A percentile compares a stretch with the other conserved stretches of the same genome.
These are phyloP conservation scores for Caloboletus firmus DNA, from an alignment of 1,284 basidiomycete species.

Conservation along the genomic window DNA sequence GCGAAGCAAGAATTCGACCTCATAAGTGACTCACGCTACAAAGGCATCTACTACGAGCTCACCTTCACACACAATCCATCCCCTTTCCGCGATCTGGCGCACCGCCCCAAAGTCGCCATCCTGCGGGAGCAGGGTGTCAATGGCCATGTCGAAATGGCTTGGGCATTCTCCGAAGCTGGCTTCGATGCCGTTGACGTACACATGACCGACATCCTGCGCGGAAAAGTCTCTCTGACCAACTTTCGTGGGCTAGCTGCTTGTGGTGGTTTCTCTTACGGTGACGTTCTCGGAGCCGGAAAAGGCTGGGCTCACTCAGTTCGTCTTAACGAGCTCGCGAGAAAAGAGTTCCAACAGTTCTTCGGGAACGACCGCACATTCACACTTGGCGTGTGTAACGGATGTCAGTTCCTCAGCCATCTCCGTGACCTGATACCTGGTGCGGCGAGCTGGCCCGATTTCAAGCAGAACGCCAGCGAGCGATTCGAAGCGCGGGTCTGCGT, in stretches of 20 bases:
- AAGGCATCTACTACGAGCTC: slow-evolving; percentile 79
- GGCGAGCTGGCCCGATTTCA: slow-evolving; percentile 87
- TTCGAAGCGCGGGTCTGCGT: slow-evolving; percentile 88
- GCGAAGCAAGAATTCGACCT: slow-evolving; percentile 85
- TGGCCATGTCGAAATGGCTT: slow-evolving; percentile 98
- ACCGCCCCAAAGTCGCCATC: slow-evolving; percentile 88
- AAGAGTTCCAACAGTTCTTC: slow-evolving; percentile 85
- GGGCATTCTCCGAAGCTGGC: slow-evolving; percentile 91
- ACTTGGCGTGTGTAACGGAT: slow-evolving; percentile 97
- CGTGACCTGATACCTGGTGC: slow-evolving; percentile 87
- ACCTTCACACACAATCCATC: slow-evolving; percentile 56
- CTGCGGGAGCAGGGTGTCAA: slow-evolving; percentile 98
- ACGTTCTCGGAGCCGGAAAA: slow-evolving; percentile 95
- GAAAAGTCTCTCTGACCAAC: slow-evolving; percentile 56
- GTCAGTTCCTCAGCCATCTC: slow-evolving; percentile 93
- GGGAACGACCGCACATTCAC: slow-evolving; percentile 79
- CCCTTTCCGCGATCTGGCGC: slow-evolving; percentile 36
- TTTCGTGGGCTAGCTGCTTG: slow-evolving; percentile 94
- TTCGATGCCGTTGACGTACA: slow-evolving; percentile 96
- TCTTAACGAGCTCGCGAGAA: slow-evolving; percentile 72
- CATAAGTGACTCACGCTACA: slow-evolving; percentile 64
- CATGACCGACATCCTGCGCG: slow-evolving; percentile 94
- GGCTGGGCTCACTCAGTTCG: slow-evolving; percentile 97
- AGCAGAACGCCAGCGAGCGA: slow-evolving; percentile 83
- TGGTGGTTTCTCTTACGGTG: slow-evolving; percentile 98